These are phyloP conservation scores for Alternaria gansuensis DNA, from an alignment of 2,329 filamentous ascomycete genomes.

Conservation along the genomic window DNA sequence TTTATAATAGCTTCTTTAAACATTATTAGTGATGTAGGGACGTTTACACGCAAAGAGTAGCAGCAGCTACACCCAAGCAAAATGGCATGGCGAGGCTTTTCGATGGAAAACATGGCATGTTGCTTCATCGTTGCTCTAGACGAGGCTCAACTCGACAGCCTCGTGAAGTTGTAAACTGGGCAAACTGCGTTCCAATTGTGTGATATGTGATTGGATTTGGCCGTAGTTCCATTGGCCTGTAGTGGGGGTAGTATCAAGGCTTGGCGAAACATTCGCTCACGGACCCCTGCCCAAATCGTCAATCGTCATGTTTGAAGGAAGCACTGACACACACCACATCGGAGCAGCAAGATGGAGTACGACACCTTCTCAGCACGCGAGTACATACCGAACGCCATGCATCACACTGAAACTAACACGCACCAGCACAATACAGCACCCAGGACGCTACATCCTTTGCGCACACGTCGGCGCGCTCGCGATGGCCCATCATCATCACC, in stretches of 20 bases:
- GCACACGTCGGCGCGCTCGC: constrained; percentile 80
- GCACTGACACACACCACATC: not conserved
- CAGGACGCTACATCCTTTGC: constrained; percentile 87
- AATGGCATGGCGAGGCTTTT: too few species aligned
- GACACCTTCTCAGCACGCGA: constrained; percentile 34
- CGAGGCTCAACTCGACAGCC: too few species aligned
- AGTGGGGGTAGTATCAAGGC: not conserved
- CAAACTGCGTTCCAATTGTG: too few species aligned
- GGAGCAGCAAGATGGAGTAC: constrained; percentile 28
- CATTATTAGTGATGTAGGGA: too few species aligned
- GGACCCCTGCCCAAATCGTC: constrained; percentile 1
- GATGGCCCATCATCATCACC: constrained; percentile 96
- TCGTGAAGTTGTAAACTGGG: too few species aligned
- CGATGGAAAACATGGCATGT: too few species aligned
- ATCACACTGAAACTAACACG: not conserved
- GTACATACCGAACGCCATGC: not conserved
- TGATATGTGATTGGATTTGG: not conserved
- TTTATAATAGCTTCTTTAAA: too few species aligned
- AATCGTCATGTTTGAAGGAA: not conserved
- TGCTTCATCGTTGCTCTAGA: too few species aligned
- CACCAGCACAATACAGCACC: constrained; percentile 76
- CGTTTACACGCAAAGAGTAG: too few species aligned
- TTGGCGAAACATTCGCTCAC: not conserved
- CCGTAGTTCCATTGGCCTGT: not conserved
- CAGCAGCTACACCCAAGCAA: too few species aligned